Evolutionary conservation across 345 rosid species (phyloP), one percentile per base, ranked within the genome.

Genomic region (Pelargonium nanum): DNA sequence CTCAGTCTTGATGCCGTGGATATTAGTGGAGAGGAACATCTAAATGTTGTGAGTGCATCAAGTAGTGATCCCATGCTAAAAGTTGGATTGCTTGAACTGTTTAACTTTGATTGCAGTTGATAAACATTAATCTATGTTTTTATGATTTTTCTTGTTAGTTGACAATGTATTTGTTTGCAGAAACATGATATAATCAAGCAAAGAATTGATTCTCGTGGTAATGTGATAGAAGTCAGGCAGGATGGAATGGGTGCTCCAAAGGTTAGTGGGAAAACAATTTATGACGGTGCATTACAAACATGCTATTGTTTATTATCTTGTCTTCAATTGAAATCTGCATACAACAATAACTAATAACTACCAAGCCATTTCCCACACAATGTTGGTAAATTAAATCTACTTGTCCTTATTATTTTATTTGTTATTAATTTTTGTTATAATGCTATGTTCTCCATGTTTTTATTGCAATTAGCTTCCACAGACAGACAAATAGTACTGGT

Each of bases 1-100:
- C 83, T 85, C 62, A 85, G 85, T 68, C 63, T 85, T 53, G 92
- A 85, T 67, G 84, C 92, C 44, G 81, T 85, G 92, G 92, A 85
- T 70, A 83, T 81, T 66, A 85, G 92, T 68, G 92, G 88, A 60
- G 88, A 83, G 78, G 84, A 81, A 56, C 92, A 85, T 67, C 76
- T 74, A 68, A 75, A 85, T 72, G 80, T 85, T 60, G 91, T 85
- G 77, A 60, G 87, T 69, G 50, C 58, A 62, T n/a, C 56, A 34
- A 52, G 26, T n/a, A n/a, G n/a, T n/a, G n/a, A n/a, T n/a, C n/a
- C n/a, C n/a, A n/a, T 21, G 16, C 48, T 40, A 40, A 40, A 17
- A 40, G 48, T 40, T 55, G 60, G n/a, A 64, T 55, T 55, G 26
- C 22, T 25, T 22, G 9, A 45, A 10, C 12, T 53, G 26, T 53